Percentiles rank a stretch among this genome's conserved stretches.
These are phyloP conservation scores for Cutaneotrichosporon cavernicola DNA, from an alignment of 1,284 basidiomycete genomes.

Conservation along the genomic window DNA sequence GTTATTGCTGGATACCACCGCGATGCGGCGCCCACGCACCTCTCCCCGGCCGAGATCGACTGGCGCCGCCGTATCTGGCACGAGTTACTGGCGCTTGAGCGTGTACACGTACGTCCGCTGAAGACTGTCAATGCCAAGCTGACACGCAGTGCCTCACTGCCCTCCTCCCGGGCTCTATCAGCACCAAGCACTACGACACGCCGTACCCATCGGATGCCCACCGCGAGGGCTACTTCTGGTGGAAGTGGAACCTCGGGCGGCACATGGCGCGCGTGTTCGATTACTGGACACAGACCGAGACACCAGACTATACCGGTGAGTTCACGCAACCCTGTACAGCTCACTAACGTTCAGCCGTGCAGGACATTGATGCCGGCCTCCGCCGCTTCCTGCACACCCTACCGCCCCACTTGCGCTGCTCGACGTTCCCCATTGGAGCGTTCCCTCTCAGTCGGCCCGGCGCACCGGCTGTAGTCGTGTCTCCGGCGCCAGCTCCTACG, in stretches of 20 bases:
- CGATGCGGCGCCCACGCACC: constrained; percentile 17
- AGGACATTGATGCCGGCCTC: constrained; percentile 26
- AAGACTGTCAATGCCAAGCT: not conserved
- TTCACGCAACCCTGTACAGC: not conserved
- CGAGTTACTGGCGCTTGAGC: constrained; percentile 24
- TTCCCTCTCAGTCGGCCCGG: constrained; percentile 22
- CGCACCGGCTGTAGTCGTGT: constrained; percentile 16
- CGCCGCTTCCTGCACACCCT: constrained; percentile 21
- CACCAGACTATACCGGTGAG: constrained; percentile 12
- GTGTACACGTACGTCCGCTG: constrained; percentile 16
- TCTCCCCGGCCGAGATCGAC: constrained; percentile 21
- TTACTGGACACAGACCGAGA: constrained; percentile 24
- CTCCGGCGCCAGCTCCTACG: constrained; percentile 6
- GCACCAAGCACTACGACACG: constrained; percentile 26
- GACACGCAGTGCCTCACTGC: constrained; percentile 17
- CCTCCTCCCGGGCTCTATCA: constrained; percentile 25
- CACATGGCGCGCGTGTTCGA: constrained; percentile 27
- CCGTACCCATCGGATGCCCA: constrained; percentile 23
- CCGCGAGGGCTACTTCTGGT: constrained; percentile 22
- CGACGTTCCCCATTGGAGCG: constrained; percentile 20
- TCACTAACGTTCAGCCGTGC: constrained; percentile 16
- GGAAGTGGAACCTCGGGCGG: constrained; percentile 27
- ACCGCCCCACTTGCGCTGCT: constrained; percentile 17
- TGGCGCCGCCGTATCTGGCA: constrained; percentile 26
- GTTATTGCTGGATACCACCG: constrained; percentile 27